Evolutionary conservation across 306 rosid genomes (phyloP), one percentile per base, ranked within the genome.

Genomic region (Oxytropis ochrocephala): DNA sequence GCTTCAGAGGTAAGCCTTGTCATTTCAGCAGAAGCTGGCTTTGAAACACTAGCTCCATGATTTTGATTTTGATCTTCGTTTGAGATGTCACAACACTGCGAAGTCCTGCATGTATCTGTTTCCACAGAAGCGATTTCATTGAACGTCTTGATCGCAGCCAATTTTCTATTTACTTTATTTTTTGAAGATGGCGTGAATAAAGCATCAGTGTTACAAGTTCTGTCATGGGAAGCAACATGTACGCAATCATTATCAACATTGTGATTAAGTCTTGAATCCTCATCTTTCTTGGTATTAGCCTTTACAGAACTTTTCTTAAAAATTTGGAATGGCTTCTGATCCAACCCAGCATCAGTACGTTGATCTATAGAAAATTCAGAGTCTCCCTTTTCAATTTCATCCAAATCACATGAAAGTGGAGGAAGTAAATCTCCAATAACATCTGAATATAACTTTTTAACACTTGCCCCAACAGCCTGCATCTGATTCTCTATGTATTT

Each of bases 401-500:
- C 85, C 51, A 72, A 65, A 63, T 73, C 79, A 63, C 69, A 19
- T 8, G 82, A 79, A 72, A 81, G 49, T 46, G 92, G 83, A 35
- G 83, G 80, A 55, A 84, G 75, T 52, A 90, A 72, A 85, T 94
- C 97, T 72, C 59, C 81, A 79, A 94, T 8, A 11, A 90, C 82
- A 66, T 90, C 98, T 4, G 86, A 85, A 76, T 85, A 93, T 57
- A 93, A 82, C 86, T 76, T 85, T 78, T 84, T 94, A 64, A 94
- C 89, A 70, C 77, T 90, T 49, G 68, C 84, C 57, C 97, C 95
- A 38, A 94, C 98, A 67, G 72, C 77, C 76, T 82, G 89, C 82
- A 88, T 90, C 75, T 90, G 97, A 82, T 84, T 77, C 87, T 90
- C 97, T 7, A 93, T 80, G 81, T 88, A 93, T 59, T 87, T 84